Conservation (phyloP, 257 asterid species). For the Nicotiana undulata region DNA sequence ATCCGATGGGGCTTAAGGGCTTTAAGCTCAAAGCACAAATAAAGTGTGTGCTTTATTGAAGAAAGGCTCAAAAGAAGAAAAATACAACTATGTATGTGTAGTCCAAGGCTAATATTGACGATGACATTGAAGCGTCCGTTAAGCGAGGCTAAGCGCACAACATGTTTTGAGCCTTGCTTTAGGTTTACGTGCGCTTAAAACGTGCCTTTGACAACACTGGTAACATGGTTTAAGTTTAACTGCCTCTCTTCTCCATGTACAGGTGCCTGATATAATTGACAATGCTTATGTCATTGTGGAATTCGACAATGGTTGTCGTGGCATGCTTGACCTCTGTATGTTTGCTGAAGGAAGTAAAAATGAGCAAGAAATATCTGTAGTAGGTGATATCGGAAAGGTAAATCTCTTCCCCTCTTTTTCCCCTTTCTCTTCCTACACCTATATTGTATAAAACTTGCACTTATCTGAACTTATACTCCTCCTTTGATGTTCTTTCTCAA, state of each 20-base stretch:
- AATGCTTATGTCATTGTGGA: constrained; percentile 91
- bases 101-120: too few species aligned
- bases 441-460: neutral
- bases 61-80: too few species aligned
- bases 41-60: too few species aligned
- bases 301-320: constrained; percentile 78
- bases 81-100: too few species aligned
- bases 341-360: constrained; percentile 95
- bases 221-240: neutral
- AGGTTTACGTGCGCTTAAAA: too few species aligned
- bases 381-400: constrained; percentile 90
- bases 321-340: constrained; percentile 93
- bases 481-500: neutral
- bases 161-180: too few species aligned
- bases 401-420: neutral
- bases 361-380: constrained; percentile 92
- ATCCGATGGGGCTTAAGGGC: too few species aligned
- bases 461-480: neutral
- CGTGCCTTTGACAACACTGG: too few species aligned
- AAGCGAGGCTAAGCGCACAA: too few species aligned
- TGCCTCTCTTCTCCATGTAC: constrained; percentile 9
- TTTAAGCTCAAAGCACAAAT: too few species aligned
- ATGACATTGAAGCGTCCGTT: too few species aligned
- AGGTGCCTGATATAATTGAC: constrained; percentile 96
- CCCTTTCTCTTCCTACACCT: neutral